phyloP scores from a whole-genome alignment of 306 rosid genomes.

The Carpinus viminea region DNA sequence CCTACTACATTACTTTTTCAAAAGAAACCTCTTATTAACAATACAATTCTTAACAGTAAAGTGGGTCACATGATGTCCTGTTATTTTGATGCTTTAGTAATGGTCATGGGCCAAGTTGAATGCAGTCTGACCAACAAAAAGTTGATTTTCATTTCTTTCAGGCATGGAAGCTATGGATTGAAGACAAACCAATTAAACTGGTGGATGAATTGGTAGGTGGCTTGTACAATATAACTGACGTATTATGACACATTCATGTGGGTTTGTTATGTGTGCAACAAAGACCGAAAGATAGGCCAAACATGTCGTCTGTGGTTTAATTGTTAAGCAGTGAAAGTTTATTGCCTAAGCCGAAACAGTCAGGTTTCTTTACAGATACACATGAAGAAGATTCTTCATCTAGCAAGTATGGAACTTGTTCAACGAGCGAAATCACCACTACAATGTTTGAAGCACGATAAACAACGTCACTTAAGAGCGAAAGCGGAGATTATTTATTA shows the following conservation, averaged over 20 bases:
- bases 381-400: constrained; percentile 20
- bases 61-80: neutral
- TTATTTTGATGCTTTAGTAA: neutral
- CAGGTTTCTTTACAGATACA: constrained; percentile 33
- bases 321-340: constrained; percentile 44
- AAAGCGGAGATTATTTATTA: neutral
- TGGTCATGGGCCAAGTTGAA: neutral
- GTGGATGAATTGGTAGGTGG: constrained; percentile 27
- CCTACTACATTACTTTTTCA: neutral
- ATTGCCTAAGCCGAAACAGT: constrained; percentile 51
- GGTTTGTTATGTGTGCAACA: constrained; percentile 47
- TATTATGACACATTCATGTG: constrained; percentile 46
- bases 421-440: constrained; percentile 29
- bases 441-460: constrained; percentile 39
- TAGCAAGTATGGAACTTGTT: neutral
- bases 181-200: constrained; percentile 5
- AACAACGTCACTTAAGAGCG: neutral
- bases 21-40: neutral
- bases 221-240: neutral
- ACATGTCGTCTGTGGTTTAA: constrained; percentile 48
- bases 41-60: neutral
- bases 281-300: constrained; percentile 48
- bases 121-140: neutral
- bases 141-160: neutral
- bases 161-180: constrained; percentile 34